Base-by-base conservation (phyloP, 805 yeast species). In the Candida tallmaniae region DNA sequence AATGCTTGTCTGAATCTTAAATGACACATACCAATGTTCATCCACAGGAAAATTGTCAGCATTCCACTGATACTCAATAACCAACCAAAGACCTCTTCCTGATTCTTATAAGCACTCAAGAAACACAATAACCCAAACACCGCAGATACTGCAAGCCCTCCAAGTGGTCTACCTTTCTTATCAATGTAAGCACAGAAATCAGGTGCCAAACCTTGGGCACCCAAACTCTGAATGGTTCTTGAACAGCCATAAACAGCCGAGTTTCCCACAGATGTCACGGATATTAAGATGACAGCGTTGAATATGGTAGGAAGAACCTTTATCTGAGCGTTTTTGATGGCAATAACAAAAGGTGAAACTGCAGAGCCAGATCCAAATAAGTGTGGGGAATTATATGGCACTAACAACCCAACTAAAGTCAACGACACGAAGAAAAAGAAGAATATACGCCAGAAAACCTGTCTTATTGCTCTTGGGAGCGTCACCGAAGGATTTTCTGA, bases 341-440 rank as follows among this genome's bases (percentile, higher is more conserved):
- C 87, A 56, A 82, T 70, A 45, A 82, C 89, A 52, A 81, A 82
- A 17, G 90, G 90, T 12, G 89, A 82, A 19, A 85, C 80, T 19
- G 78, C 58, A 27, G 76, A 72, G 16, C 60, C 62, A 48, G 71
- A 58, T 2, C 44, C 44, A 39, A 78, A 58, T 46, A 74, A 62
- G 24, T 62, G 48, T 3, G 60, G 56, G 44, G 73, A 68, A 51
- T 63, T 58, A 56, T 70, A 74, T 32, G 87, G 86, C 19, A 65
- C 70, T 36, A 65, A 50, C 27, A 52, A 54, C 9, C 70, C 70
- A 20, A 65, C 57, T 29, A 62, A 39, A 9, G 56, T 52, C 35
- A 60, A 51, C 1, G 62, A 50, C 23, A 48, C 44, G 38, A 65
- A 51, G 53, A 63, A 66, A 43, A 66, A 66, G 31, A 65, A 38